Evolutionary conservation across 1,284 basidiomycete species (phyloP), one percentile per base, ranked within the genome.

Genomic region (Cystobasidiaceae sp.): DNA sequence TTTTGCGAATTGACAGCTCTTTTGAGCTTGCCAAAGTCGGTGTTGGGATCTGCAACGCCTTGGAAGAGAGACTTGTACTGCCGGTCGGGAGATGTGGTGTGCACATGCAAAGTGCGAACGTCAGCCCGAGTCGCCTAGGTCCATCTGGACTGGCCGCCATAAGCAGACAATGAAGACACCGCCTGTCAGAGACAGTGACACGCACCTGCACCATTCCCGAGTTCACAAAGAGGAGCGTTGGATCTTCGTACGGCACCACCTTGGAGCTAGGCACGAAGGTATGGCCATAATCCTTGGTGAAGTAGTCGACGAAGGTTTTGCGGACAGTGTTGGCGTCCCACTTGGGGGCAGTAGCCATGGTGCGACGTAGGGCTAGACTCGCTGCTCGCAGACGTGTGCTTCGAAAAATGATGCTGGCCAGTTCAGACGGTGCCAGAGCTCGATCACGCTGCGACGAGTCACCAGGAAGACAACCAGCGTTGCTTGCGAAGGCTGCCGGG

Each of bases 61-160:
- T 98, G 83, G 78, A 98, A 97, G 71, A 97, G 91, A 52, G 89
- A 81, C 81, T 98, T 97, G 82, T 90, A 97, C 87, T 96, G 72
- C 78, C 94, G 94, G 92, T 94, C n/a, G n/a, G n/a, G n/a, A n/a
- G n/a, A n/a, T n/a, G n/a, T n/a, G n/a, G n/a, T n/a, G n/a, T n/a
- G n/a, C n/a, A n/a, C n/a, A n/a, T n/a, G n/a, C n/a, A n/a, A n/a
- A n/a, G n/a, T n/a, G n/a, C n/a, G n/a, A n/a, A n/a, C n/a, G n/a
- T n/a, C n/a, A n/a, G n/a, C n/a, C n/a, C n/a, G n/a, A n/a, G n/a
- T n/a, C n/a, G n/a, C n/a, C n/a, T n/a, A n/a, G n/a, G n/a, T n/a
- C n/a, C n/a, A n/a, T n/a, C n/a, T n/a, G n/a, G n/a, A n/a, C n/a
- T n/a, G n/a, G n/a, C n/a, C n/a, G n/a, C n/a, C n/a, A n/a, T n/a